Conservation (phyloP, 2,329 filamentous ascomycete genomes). For the Aspergillus unguis region DNA sequence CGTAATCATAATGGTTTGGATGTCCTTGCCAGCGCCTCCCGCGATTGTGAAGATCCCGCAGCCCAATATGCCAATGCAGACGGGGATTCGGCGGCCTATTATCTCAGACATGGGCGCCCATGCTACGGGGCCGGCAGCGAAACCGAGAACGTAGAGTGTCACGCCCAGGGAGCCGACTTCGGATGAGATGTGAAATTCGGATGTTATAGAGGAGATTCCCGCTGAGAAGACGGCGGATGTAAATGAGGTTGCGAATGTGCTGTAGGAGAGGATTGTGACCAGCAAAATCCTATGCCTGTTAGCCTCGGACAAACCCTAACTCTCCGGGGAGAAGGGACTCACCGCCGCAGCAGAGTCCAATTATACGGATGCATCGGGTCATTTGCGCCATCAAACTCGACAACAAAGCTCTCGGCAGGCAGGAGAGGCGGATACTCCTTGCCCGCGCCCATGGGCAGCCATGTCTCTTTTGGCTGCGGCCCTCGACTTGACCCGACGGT, state of each 20-base stretch:
- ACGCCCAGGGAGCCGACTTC: conserved; percentile 48
- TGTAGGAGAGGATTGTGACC: conserved; percentile 37
- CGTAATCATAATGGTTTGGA: conserved; percentile 24
- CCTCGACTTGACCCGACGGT: conserved; percentile 22
- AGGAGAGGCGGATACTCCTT: conserved; percentile 51
- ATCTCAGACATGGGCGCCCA: conserved; percentile 63
- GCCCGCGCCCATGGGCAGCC: conserved; percentile 33
- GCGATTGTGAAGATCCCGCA: conserved; percentile 48
- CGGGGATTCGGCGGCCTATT: conserved; percentile 55
- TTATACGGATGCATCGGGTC: conserved; percentile 54
- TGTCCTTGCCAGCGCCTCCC: conserved; percentile 42
- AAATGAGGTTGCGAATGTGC: conserved; percentile 52
- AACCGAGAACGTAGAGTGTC: conserved; percentile 51
- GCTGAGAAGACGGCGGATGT: conserved; percentile 65
- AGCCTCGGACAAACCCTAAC: neutral
- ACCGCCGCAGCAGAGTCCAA: conserved; percentile 49
- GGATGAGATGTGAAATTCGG: conserved; percentile 45
- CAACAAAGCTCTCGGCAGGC: conserved; percentile 53
- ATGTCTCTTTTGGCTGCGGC: conserved; percentile 18
- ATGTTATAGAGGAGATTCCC: conserved; percentile 55
- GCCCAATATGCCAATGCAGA: conserved; percentile 43
- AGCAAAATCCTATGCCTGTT: conserved; percentile 16
- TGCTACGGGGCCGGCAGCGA: conserved; percentile 59
- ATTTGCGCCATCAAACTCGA: conserved; percentile 53
- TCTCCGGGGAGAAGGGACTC: neutral